Evolutionary conservation across 2,329 filamentous ascomycete genomes (phyloP), one percentile per base, ranked within the genome.

Genomic region (Fusarium decemcellulare): DNA sequence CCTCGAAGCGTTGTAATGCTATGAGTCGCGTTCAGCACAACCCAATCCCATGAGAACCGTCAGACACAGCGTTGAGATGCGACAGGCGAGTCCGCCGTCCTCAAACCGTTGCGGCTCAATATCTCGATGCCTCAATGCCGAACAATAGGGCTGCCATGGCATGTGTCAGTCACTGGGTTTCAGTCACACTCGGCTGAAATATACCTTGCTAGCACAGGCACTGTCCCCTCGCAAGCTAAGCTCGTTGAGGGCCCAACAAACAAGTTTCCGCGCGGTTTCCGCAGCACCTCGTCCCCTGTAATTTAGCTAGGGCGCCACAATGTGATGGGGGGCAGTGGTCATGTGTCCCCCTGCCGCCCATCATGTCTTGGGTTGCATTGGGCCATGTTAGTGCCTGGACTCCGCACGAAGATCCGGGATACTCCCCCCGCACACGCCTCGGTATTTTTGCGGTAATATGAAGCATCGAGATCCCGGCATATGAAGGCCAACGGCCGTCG

Each of bases 401-500:
- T 61, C 65, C 60, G 65, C 65, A 29, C 64, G 65, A 40, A 12
- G 65, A 68, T 68, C 65, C 36, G 18, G 40, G 64, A 61, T 65
- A 23, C 23, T 23, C 23, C 23, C 23, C 23, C 23, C 23, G 23
- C 23, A 5, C 23, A 23, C 23, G 23, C 23, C 23, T 23, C 23
- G 23, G 23, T 23, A 23, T 23, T 23, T 23, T 23, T 23, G 23
- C 23, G 23, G 23, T 23, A 23, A 23, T 23, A 23, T 23, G 23
- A 23, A 23, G 23, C 23, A 23, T 23, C 23, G 23, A 23, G 23
- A 23, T 23, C 23, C 44, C 27, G 27, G 27, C 44, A 47, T 47
- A 29, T 47, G 44, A 47, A 47, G 16, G 32, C 15, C 15, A 16
- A 47, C 10, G 15, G 27, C 4, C 8, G 15, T 47, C 27, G 27